Evolutionary conservation across 2,329 filamentous ascomycete genomes (phyloP).

Genomic region (Fusarium metavorans): DNA sequence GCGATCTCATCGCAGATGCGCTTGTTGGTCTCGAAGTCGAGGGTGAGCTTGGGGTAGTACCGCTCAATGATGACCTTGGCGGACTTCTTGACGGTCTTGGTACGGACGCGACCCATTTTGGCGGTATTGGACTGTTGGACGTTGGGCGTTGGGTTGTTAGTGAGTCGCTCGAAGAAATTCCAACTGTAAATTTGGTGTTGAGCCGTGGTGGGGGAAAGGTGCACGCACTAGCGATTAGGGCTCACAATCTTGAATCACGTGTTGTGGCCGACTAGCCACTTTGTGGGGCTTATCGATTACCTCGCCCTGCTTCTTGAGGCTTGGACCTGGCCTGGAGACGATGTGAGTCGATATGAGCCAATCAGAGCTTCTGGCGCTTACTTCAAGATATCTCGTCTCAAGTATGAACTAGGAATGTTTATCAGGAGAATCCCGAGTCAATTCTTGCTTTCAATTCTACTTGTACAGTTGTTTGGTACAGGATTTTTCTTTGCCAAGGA

Average conservation of each 20-base stretch:
- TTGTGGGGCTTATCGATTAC: background rate
- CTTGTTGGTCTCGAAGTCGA: conserved; percentile 99
- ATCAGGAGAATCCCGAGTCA: conserved; percentile 36
- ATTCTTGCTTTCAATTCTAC: conserved; percentile 46
- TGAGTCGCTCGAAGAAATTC: conserved; percentile 45
- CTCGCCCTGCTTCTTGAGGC: background rate
- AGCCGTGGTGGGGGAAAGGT: conserved; percentile 31
- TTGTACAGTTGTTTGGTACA: conserved; percentile 50
- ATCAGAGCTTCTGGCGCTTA: background rate
- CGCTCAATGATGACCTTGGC: conserved; percentile 99
- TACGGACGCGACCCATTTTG: conserved; percentile 79
- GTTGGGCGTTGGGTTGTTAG: conserved; percentile 50
- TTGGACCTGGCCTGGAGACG: background rate
- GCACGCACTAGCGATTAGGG: conserved; percentile 45
- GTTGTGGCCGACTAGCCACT: conserved; percentile 1
- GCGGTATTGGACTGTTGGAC: conserved; percentile 60
- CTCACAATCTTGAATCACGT: conserved; percentile 41
- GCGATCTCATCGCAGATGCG: conserved; percentile 99
- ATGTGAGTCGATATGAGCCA: background rate
- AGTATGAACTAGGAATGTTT: background rate
- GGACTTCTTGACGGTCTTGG: conserved; percentile 79
- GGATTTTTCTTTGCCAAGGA: conserved; percentile 35
- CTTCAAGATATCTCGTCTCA: background rate
- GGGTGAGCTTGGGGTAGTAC: conserved; percentile 96
- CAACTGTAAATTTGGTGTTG: conserved; percentile 46